Evolutionary conservation across 140 eudicot species (phyloP), one percentile per base, ranked within the genome.

Genomic region (Oenanthe javanica): DNA sequence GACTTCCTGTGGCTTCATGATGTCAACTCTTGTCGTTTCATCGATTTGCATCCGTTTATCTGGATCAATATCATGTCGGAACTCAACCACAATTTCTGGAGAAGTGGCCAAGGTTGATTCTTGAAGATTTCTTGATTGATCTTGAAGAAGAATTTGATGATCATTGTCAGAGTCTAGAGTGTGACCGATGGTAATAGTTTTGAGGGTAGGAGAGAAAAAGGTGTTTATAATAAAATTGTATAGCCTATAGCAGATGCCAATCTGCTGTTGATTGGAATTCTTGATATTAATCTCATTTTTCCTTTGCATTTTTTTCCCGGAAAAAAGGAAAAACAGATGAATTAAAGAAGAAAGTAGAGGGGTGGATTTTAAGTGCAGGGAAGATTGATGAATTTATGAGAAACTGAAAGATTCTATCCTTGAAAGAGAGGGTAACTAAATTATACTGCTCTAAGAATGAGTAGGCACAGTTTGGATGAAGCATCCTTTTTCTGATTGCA

Each of bases 81-180:
- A 84, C 61, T 86, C 87, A 12, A 86, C 66, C 23, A 66, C 51
- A 67, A 86, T 76, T 79, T 83, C 89, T 64, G 83, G 71, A 72
- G 50, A 70, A 27, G 16, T 40, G 25, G 27, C 5, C 49, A 7
- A 21, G 42, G 45, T 38, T 75, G 73, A 27, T 5, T 83, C 76
- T 48, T 45, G 64, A 2, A 61, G 43, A 2, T n/a, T 66, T 23
- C 51, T 61, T 6, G 80, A 76, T 36, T 45, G 21, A 47, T 73
- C 52, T 38, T 64, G 67, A 9, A 75, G 80, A 63, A 57, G 84
- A 8, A 63, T 46, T 81, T 64, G 80, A 64, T 50, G 84, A 74
- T 74, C 83, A 12, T 72, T 16, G 2, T 77, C 84, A 9, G 45
- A 23, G 43, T 66, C 9, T 40, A 38, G 69, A 46, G 49, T 5